Evolutionary conservation across 768 basidiomycete genomes (phyloP).

Genomic region (Hypsizygus marmoreus): DNA sequence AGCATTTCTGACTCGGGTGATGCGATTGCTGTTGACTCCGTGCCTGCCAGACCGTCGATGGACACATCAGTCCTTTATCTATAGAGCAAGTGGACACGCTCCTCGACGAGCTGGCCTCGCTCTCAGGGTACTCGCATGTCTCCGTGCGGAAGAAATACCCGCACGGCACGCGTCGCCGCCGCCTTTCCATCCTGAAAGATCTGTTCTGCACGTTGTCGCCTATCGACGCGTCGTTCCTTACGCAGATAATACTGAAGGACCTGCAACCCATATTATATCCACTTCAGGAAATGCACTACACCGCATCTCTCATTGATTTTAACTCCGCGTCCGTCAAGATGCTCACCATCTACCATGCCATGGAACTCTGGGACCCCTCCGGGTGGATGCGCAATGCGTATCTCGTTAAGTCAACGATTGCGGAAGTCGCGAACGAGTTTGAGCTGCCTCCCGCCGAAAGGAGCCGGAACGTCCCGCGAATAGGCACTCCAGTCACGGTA

Average conservation of each 20-base stretch:
- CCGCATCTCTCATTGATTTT: constrained; percentile 51
- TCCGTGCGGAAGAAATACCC: constrained; percentile 41
- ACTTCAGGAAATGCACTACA: constrained; percentile 50
- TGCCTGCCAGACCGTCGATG: constrained; percentile 25
- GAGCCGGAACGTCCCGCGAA: constrained; percentile 36
- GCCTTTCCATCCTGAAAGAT: constrained; percentile 44
- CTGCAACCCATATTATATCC: constrained; percentile 80
- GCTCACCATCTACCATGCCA: constrained; percentile 63
- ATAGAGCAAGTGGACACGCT: constrained; percentile 61
- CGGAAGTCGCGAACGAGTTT: constrained; percentile 51
- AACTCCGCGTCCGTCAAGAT: constrained; percentile 57
- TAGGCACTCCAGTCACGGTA: constrained; percentile 70
- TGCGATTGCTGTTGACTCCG: neutral
- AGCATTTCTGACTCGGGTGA: constrained; percentile 11
- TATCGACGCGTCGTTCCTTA: constrained; percentile 64
- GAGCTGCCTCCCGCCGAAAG: constrained; percentile 32
- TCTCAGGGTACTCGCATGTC: constrained; percentile 58
- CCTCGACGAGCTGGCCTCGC: constrained; percentile 73
- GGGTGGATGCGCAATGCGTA: constrained; percentile 55
- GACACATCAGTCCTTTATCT: constrained; percentile 38
- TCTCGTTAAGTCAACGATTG: constrained; percentile 55
- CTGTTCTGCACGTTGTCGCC: constrained; percentile 66
- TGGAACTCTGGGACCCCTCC: constrained; percentile 72
- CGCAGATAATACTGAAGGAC: constrained; percentile 89
- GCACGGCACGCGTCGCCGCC: constrained; percentile 23